A percentile compares a stretch with the other conserved stretches of the same genome.
These are phyloP conservation scores for Aspergillus haitiensis DNA, from an alignment of 495 filamentous ascomycete species.

Conservation along the genomic window DNA sequence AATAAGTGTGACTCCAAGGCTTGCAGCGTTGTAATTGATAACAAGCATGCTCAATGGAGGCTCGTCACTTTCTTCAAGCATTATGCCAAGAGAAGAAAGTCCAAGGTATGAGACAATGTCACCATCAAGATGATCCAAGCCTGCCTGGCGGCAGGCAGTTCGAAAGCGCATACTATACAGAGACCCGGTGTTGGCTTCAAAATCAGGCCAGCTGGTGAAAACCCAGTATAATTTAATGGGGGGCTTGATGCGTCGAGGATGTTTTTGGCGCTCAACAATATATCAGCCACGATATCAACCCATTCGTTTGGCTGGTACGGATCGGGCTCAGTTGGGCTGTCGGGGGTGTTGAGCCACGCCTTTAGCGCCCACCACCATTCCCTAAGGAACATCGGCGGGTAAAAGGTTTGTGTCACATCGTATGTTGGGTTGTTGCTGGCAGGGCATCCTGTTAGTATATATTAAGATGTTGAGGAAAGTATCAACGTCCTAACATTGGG, in stretches of 20 bases:
- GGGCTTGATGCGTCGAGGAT: not conserved
- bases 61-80: not conserved
- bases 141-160: not conserved
- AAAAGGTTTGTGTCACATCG: not conserved
- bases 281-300: not conserved
- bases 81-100: not conserved
- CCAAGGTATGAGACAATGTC: not conserved
- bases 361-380: not conserved
- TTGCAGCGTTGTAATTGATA: slow-evolving; percentile 1
- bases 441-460: not conserved
- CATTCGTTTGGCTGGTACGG: not conserved
- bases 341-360: not conserved
- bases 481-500: not conserved
- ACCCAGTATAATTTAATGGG: not conserved
- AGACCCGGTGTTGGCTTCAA: not conserved
- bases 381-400: not conserved
- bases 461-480: no score
- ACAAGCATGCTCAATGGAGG: not conserved
- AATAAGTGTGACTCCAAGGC: not conserved
- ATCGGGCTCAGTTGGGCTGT: not conserved
- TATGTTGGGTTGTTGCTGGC: not conserved
- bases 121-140: not conserved
- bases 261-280: not conserved
- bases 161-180: not conserved
- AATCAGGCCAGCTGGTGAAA: slow-evolving; percentile 1